phyloP scores from a whole-genome alignment of 1,284 basidiomycete genomes.

The Exsudoporus floridanus region DNA sequence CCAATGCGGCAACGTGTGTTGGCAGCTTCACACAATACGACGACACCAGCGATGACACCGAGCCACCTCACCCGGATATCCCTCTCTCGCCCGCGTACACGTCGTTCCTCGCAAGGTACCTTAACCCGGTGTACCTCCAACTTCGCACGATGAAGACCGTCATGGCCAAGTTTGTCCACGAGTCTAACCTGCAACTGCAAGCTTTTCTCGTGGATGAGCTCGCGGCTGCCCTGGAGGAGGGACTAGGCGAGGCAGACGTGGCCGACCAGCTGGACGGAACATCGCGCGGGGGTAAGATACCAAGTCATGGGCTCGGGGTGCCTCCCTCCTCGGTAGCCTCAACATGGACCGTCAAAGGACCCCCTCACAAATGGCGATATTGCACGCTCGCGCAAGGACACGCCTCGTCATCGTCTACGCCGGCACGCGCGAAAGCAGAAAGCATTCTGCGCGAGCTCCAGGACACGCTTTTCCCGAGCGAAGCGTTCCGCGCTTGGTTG shows the following conservation, averaged over 20 bases:
- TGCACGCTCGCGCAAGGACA: slow-evolving; percentile 50
- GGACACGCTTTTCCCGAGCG: slow-evolving; percentile 74
- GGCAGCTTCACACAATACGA: slow-evolving; percentile 59
- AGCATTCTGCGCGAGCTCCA: slow-evolving; percentile 60
- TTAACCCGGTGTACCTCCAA: slow-evolving; percentile 91
- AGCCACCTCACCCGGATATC: slow-evolving; percentile 49
- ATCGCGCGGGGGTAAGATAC: slow-evolving; percentile 51
- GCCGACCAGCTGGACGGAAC: slow-evolving; percentile 63
- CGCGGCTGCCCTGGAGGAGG: slow-evolving; percentile 64
- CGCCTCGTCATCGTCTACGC: slow-evolving; percentile 15
- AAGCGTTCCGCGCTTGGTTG: slow-evolving; percentile 90
- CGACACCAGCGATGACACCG: slow-evolving; percentile 32
- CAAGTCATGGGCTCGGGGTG: slow-evolving; percentile 62
- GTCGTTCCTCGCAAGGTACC: slow-evolving; percentile 75
- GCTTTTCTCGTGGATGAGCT: slow-evolving; percentile 76
- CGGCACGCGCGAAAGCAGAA: slow-evolving; percentile 47
- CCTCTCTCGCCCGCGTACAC: slow-evolving; percentile 61
- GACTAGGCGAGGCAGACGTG: slow-evolving; percentile 64
- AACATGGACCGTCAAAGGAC: slow-evolving; percentile 78
- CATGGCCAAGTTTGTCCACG: slow-evolving; percentile 80
- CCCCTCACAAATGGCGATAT: slow-evolving; percentile 94
- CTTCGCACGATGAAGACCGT: slow-evolving; percentile 80
- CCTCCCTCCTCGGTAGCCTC: slow-evolving; percentile 44
- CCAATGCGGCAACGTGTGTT: slow-evolving; percentile 37
- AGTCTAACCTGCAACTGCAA: slow-evolving; percentile 90